Evolutionary conservation across 1,139 yeast genomes (phyloP).

Genomic region (Candida glucosophila): DNA sequence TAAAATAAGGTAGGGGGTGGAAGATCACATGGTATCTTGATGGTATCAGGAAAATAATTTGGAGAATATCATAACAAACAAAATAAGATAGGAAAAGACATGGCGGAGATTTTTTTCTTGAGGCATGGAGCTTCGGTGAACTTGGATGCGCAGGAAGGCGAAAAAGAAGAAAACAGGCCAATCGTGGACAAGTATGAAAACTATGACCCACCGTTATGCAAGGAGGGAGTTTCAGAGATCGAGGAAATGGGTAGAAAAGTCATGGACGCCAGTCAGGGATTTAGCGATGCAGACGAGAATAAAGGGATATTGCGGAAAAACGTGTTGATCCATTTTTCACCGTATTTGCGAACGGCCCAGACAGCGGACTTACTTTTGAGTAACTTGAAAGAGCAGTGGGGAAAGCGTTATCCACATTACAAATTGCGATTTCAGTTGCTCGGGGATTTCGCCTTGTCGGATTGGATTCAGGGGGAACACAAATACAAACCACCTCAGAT

Average conservation of each 20-base stretch:
- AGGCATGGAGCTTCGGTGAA: conserved; percentile 41
- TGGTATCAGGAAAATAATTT: no score
- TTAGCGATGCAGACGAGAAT: conserved; percentile 9
- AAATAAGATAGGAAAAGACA: no score
- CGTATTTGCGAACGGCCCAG: conserved; percentile 39
- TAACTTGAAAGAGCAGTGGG: conserved; percentile 18
- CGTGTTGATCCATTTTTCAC: conserved; percentile 35
- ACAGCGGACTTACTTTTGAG: conserved; percentile 34
- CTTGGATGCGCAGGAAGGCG: no score
- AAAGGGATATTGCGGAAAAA: conserved; percentile 24
- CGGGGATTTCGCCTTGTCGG: conserved; percentile 41
- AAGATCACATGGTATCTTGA: no score
- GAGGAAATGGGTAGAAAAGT: conserved; percentile 24
- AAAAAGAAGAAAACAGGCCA: conserved; percentile 18
- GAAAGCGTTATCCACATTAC: conserved; percentile 19
- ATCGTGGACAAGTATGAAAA: conserved; percentile 20
- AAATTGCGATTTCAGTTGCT: conserved; percentile 32
- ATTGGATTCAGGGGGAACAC: conserved; percentile 43
- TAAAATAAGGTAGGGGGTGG: no score
- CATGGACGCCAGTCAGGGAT: conserved; percentile 16
- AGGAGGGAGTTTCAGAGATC: conserved; percentile 21
- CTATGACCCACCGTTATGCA: conserved; percentile 35
- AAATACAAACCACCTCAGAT: conserved; percentile 34
- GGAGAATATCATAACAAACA: no score
- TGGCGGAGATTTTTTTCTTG: conserved; percentile 36